Base-by-base conservation (phyloP, 2,329 filamentous ascomycete species). In the Sporothrix brunneoviolacea region DNA sequence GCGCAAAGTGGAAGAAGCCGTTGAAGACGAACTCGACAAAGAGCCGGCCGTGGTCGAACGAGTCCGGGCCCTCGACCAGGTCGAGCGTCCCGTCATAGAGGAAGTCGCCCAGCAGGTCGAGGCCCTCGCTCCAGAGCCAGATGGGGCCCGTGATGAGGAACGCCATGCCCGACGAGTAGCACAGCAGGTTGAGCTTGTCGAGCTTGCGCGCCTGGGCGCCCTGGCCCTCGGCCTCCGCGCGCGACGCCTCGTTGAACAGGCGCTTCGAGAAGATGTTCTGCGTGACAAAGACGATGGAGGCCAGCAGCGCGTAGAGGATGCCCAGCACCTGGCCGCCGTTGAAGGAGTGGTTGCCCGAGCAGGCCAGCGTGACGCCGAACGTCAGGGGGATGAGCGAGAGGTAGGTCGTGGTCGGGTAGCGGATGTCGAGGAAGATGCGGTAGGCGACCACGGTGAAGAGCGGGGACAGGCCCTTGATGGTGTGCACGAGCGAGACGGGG, bases 201-300 rank as follows among this genome's bases (percentile, higher is more conserved):
- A 96, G 78, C 68, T 95, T 97, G 55, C 83, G 82, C 38, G 82
- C 79, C 50, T 79, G 77, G 12, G 75, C 69, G 1, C 77, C 75
- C 30, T 74, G 67, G 1, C 79, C 79, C 48, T 95, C 88, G 8
- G 83, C 81, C 68, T 96, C 91, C 2, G 88, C 87, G 52, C 83
- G 83, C 7, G 89, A 85, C 7, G 88, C 89, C 64, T 96, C 91
- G 66, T 96, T 98, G 74, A 98, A 98, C 9, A 98, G 82, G 58
- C 89, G 88, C 69, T 98, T 98, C 18, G 91, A 97, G 58, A 96
- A 95, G 51, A 98, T 98, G 64, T 98, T 98, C 64, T 98, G 93
- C 0, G 90, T 93, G 32, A 98, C 93, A 63, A 98, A 98, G 57
- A 97, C 86, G 50, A 97, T 73, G 8, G 93, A 89, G n/a, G 89